phyloP scores from a whole-genome alignment of 352 stramenopile species.

The Globisporangium paroecandrum region DNA sequence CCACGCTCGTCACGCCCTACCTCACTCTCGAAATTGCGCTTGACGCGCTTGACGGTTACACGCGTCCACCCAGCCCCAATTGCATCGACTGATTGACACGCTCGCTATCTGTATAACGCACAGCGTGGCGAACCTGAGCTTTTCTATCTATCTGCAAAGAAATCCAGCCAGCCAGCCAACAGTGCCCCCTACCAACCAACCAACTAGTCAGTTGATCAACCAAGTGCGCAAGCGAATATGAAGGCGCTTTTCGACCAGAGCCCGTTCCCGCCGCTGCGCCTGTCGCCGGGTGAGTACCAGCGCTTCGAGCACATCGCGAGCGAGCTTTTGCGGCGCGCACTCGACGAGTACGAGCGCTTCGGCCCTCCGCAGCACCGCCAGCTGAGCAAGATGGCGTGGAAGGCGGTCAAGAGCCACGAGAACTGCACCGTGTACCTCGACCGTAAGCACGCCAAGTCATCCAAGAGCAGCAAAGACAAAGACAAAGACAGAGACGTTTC shows the following conservation, averaged over 20 bases:
- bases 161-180: not conserved
- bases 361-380: slow-evolving; percentile 8
- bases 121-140: not conserved
- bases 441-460: slow-evolving; percentile 2
- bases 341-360: slow-evolving; percentile 27
- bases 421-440: slow-evolving; percentile 17
- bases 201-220: not conserved
- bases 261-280: slow-evolving; percentile 23
- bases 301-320: slow-evolving; percentile 21
- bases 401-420: slow-evolving; percentile 18
- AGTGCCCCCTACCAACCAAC: not conserved
- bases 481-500: not conserved
- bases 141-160: not conserved
- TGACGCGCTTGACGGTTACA: not conserved
- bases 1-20: not conserved
- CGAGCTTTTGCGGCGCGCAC: slow-evolving; percentile 24
- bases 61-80: not conserved
- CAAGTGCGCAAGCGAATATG: not conserved
- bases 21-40: not conserved
- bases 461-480: slow-evolving; percentile 2
- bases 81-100: not conserved
- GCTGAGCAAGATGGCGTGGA: slow-evolving; percentile 16
- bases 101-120: not conserved
- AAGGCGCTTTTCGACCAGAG: slow-evolving; percentile 11
- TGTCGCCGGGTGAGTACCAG: slow-evolving; percentile 18